Conservation (phyloP, 2,329 filamentous ascomycete genomes). For the Onygenales sp. region DNA sequence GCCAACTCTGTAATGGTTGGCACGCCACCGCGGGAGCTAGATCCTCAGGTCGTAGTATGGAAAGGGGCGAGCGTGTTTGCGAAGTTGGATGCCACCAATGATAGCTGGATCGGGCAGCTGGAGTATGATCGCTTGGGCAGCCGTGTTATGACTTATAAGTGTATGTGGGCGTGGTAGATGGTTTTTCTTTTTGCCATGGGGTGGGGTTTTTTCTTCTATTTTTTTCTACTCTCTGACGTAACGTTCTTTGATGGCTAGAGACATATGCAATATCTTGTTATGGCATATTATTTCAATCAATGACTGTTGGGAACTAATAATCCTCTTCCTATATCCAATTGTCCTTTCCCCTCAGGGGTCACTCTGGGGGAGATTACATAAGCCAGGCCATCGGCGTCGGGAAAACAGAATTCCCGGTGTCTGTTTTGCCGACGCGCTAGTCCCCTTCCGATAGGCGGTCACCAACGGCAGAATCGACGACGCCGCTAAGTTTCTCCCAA, state of each 20-base stretch:
- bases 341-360: no score
- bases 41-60: slow-evolving; percentile 95
- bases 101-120: slow-evolving; percentile 81
- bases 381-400: no score
- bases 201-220: slow-evolving; percentile 7
- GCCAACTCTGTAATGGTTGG: slow-evolving; percentile 59
- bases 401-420: no score
- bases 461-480: slow-evolving; percentile 18
- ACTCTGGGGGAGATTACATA: no score
- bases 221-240: neutral
- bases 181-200: slow-evolving; percentile 6
- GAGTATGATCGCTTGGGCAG: slow-evolving; percentile 84
- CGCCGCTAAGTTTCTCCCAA: no score
- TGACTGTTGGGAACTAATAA: no score
- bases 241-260: no score
- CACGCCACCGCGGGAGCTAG: slow-evolving; percentile 77
- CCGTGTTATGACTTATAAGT: slow-evolving; percentile 76
- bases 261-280: no score
- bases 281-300: no score
- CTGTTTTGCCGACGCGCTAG: no score
- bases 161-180: slow-evolving; percentile 49
- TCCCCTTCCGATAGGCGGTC: slow-evolving; percentile 17
- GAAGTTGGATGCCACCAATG: slow-evolving; percentile 74
- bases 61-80: slow-evolving; percentile 97
- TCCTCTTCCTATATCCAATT: no score